phyloP scores from a whole-genome alignment of 176 grass and related monocot species.

The Poa pratensis region DNA sequence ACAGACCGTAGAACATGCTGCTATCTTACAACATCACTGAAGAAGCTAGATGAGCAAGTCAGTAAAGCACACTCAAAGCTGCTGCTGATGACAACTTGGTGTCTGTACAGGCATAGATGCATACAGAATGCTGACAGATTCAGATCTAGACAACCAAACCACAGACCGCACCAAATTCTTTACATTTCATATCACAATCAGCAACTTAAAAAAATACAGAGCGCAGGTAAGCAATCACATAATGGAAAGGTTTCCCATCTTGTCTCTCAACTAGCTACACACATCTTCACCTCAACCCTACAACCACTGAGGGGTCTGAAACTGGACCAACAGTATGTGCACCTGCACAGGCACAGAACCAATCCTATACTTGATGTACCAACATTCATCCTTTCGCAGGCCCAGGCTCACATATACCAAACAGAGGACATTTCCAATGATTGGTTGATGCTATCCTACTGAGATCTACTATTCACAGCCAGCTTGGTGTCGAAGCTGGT shows the following conservation, averaged over 20 bases:
- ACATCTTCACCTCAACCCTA: not conserved
- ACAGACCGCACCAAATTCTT: not conserved
- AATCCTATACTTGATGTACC: not conserved
- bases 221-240: too few relatives aligned
- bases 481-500: slow-evolving; percentile 93
- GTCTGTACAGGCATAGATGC: not conserved
- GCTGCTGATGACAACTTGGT: too few relatives aligned
- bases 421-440: not conserved
- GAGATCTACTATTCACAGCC: slow-evolving; percentile 72
- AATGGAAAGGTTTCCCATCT: too few relatives aligned
- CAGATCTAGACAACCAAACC: not conserved
- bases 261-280: too few relatives aligned
- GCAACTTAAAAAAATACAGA: too few relatives aligned
- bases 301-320: not conserved
- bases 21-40: too few relatives aligned
- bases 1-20: too few relatives aligned
- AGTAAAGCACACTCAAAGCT: too few relatives aligned
- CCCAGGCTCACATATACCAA: not conserved
- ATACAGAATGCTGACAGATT: not conserved
- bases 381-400: not conserved
- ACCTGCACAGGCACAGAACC: not conserved
- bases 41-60: too few relatives aligned
- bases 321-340: slow-evolving; percentile 18
- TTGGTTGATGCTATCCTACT: not conserved
- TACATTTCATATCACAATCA: not conserved